phyloP scores from a whole-genome alignment of 352 stramenopile genomes.

The Blastocystis sp. region DNA sequence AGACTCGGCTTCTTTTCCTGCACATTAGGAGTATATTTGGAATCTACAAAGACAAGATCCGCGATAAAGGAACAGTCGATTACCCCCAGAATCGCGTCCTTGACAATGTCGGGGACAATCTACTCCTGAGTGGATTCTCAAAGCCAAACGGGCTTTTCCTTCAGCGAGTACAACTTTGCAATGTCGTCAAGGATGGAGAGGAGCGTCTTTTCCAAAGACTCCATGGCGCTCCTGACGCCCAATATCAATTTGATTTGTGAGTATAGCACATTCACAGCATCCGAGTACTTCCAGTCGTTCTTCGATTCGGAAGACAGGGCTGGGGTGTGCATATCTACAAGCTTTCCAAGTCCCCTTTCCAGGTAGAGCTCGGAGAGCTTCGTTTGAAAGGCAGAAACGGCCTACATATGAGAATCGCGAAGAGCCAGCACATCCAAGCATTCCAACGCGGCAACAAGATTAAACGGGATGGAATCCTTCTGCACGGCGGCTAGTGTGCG shows the following conservation, averaged over 20 bases:
- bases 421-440: not conserved
- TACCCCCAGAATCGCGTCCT: slow-evolving; percentile 6
- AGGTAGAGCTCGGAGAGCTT: not conserved
- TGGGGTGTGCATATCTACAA: not conserved
- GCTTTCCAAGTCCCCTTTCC: slow-evolving; percentile 8
- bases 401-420: not conserved
- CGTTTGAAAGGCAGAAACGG: not conserved
- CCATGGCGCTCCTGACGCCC: not conserved
- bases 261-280: slow-evolving; percentile 16
- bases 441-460: not conserved
- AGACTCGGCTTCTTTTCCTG: slow-evolving; percentile 18
- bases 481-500: slow-evolving; percentile 7
- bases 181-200: not conserved
- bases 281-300: not conserved
- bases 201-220: slow-evolving; percentile 2
- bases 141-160: not conserved
- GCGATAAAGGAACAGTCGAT: slow-evolving; percentile 13
- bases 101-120: slow-evolving; percentile 51
- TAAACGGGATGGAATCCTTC: not conserved
- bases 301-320: not conserved
- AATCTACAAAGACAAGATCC: slow-evolving; percentile 23
- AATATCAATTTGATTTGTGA: not conserved
- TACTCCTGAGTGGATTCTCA: not conserved
- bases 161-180: not conserved
- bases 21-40: not conserved